Evolutionary conservation across 2,329 filamentous ascomycete genomes (phyloP).

Genomic region (Penicillium frequentans): DNA sequence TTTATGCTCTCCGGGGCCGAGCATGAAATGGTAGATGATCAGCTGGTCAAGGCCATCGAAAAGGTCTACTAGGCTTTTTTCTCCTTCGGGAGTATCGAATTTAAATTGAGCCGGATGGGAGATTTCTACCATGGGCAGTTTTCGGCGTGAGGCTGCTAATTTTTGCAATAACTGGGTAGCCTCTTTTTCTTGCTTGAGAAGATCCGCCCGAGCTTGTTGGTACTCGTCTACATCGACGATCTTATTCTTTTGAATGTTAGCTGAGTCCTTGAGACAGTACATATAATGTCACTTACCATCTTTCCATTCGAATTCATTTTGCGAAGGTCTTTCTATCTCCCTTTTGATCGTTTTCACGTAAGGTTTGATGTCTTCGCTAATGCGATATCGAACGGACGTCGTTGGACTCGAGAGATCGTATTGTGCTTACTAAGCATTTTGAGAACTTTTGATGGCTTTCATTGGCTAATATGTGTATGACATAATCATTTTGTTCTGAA

Average conservation of each 20-base stretch:
- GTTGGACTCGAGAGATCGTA: too few relatives aligned
- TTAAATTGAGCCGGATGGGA: constrained; percentile 40
- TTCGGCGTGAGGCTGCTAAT: constrained; percentile 32
- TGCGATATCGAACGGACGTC: too few relatives aligned
- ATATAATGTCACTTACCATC: too few relatives aligned
- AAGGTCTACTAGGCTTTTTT: constrained; percentile 23
- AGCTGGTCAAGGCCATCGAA: constrained; percentile 29
- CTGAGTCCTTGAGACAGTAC: too few relatives aligned
- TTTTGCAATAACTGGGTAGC: constrained; percentile 4
- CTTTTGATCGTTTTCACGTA: too few relatives aligned
- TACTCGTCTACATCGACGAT: constrained; percentile 28
- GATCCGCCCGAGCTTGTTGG: constrained; percentile 2
- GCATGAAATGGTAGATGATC: constrained; percentile 51
- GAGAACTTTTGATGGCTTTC: too few relatives aligned
- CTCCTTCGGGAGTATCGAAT: constrained; percentile 24
- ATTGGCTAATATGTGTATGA: too few relatives aligned
- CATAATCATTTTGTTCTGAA: too few relatives aligned
- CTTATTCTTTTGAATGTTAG: not conserved
- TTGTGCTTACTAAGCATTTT: too few relatives aligned
- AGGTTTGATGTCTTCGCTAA: too few relatives aligned
- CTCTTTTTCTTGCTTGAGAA: constrained; percentile 6
- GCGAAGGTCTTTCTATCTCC: too few relatives aligned
- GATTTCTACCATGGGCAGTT: constrained; percentile 45
- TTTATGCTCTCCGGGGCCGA: constrained; percentile 32
- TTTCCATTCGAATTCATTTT: too few relatives aligned